A percentile compares a stretch with the other conserved stretches of the same genome.
Evolutionary conservation across 306 rosid species (phyloP).

Genomic region (Hippophae rhamnoides): DNA sequence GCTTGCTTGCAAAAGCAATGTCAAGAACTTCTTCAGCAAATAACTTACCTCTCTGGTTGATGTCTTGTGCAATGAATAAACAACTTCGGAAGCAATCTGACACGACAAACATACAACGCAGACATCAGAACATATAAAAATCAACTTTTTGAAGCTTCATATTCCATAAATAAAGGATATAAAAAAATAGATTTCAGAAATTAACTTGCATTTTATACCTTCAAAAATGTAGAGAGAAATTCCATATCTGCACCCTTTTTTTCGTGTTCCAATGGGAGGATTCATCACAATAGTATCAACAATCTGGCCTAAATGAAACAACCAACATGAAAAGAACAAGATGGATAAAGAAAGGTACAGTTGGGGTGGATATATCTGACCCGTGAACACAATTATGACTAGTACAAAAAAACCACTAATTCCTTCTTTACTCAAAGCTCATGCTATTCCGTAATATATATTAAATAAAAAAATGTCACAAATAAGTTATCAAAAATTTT

Average conservation of each 20-base stretch:
- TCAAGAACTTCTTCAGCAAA: conserved; percentile 13
- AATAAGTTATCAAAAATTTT: too few species aligned
- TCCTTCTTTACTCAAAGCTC: too few species aligned
- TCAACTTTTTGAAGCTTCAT: not conserved
- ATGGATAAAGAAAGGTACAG: conserved; percentile 12
- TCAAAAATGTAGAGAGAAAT: conserved; percentile 63
- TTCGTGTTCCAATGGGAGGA: conserved; percentile 89
- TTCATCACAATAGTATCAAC: conserved; percentile 89
- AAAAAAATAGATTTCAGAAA: not conserved
- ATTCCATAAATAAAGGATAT: not conserved
- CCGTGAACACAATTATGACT: not conserved
- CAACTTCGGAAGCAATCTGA: conserved; percentile 84
- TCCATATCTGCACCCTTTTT: conserved; percentile 82
- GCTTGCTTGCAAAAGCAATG: not conserved
- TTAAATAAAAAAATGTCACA: too few species aligned
- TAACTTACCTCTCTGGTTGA: conserved; percentile 83
- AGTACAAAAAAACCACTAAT: too few species aligned
- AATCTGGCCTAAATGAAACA: conserved; percentile 35
- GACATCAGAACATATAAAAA: conserved; percentile 6
- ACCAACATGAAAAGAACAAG: not conserved
- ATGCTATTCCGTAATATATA: too few species aligned
- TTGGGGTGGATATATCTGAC: conserved; percentile 1
- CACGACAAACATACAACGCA: conserved; percentile 11
- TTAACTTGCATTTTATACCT: conserved; percentile 37
- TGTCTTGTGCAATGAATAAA: conserved; percentile 85